Base-by-base conservation (phyloP, 352 stramenopile species). In the Pythium myriotylum region DNA sequence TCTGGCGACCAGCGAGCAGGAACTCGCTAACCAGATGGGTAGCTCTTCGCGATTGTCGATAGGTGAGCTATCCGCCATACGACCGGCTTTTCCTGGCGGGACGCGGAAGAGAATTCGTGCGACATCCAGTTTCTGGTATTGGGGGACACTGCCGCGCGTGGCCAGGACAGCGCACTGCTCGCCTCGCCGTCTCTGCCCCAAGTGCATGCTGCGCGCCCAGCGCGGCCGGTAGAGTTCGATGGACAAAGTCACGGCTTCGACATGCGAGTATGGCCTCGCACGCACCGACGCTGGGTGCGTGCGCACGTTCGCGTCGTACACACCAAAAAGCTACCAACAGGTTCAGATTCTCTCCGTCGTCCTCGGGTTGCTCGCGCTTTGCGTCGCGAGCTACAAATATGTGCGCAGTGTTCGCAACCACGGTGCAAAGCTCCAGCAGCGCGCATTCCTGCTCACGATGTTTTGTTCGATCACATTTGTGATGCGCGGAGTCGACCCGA, bases 221-320 rank as follows among this genome's bases (percentile, higher is more conserved):
- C 7, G 19, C 46, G 13, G 24, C 47, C 2, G 1, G 14, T 29
- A 51, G 17, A 51, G 19, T 43, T 3, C 23, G n/a, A 62, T 68
- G 60, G 47, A 62, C 53, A 29, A 24, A 27, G 68, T 89, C 51
- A 85, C 70, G 0, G 65, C 72, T 47, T 41, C 65, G 29, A 88
- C 81, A 5, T 90, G 81, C 63, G 56, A 72, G 29, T 90, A 74
- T 35, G 81, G 81, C 4, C 67, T 88, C 58, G 81, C 72, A 12
- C 68, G 70, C 2, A 81, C 74, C 1, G 48, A 22, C 4, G 51
- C 39, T 0, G 79, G 73, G 19, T 90, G 81, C 48, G 57, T 71
- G n/a, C 52, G 43, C 13, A 80, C 78, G 19, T 57, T 88, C 37
- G 65, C 78, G 24, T 74, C 73, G 47, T 79, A 75, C 41, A 52